Percentiles rank a stretch among this genome's conserved stretches.
These are phyloP conservation scores for Ganoderma sinense DNA, from an alignment of 1,284 basidiomycete species.

Conservation along the genomic window DNA sequence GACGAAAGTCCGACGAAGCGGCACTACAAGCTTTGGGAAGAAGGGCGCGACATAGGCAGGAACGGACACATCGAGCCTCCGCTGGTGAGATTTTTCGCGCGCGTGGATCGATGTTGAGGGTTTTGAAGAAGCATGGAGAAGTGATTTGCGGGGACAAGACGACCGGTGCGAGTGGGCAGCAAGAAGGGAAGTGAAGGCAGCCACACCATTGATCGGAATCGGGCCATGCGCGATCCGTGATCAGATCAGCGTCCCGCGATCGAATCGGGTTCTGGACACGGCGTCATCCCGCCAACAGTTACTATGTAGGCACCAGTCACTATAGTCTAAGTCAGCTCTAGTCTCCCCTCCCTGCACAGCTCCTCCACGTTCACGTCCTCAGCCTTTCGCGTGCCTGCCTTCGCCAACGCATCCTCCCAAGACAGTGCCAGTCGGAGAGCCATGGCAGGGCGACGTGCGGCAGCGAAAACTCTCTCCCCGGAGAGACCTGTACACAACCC, in stretches of 20 bases:
- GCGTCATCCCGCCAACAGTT: not conserved
- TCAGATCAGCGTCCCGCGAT: not conserved
- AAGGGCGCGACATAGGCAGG: not conserved
- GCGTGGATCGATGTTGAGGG: not conserved
- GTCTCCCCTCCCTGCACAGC: not conserved
- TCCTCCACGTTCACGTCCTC: not conserved
- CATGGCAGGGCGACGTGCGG: conserved; percentile 3
- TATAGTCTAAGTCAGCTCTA: no score
- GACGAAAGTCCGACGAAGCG: not conserved
- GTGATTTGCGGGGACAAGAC: not conserved
- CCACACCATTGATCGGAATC: conserved; percentile 1
- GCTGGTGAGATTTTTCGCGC: not conserved
- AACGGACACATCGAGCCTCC: not conserved
- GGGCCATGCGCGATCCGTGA: not conserved
- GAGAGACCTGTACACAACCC: conserved; percentile 6
- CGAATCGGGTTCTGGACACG: not conserved
- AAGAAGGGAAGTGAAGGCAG: not conserved
- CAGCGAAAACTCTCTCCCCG: conserved; percentile 1
- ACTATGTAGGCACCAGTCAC: no score
- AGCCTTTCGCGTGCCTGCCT: not conserved
- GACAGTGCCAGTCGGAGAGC: not conserved
- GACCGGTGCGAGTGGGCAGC: not conserved
- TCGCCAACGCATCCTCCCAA: not conserved
- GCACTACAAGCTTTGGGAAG: not conserved
- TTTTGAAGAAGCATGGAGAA: not conserved